phyloP scores from a whole-genome alignment of 257 asterid species.

The Nemophila menziesii region DNA sequence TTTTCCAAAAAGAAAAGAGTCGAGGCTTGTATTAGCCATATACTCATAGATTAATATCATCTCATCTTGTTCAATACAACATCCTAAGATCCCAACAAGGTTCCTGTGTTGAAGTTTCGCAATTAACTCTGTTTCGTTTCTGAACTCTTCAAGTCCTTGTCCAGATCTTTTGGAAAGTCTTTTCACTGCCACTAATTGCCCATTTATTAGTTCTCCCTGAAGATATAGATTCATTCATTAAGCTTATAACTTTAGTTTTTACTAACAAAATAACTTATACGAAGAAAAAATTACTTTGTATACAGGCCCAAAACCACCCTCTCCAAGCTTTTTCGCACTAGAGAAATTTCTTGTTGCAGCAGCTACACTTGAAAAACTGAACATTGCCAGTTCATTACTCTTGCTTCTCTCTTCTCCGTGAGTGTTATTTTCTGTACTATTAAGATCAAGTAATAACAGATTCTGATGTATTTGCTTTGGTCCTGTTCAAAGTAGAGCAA shows the following conservation, averaged over 20 bases:
- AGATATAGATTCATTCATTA: neutral
- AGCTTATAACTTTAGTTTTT: too few relatives aligned
- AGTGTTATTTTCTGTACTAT: too few relatives aligned
- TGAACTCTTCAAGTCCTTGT: conserved; percentile 1
- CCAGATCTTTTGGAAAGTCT: neutral
- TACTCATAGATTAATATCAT: neutral
- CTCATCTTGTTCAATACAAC: neutral
- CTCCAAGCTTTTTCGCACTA: conserved; percentile 20
- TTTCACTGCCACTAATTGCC: neutral
- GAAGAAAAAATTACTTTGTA: conserved; percentile 18
- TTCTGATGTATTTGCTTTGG: neutral
- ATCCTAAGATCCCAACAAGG: neutral
- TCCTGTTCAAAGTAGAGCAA: neutral
- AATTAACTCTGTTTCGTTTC: neutral
- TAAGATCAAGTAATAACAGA: neutral
- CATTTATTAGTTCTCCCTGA: neutral
- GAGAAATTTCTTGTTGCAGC: conserved; percentile 18
- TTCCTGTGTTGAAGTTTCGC: neutral
- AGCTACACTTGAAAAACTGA: conserved; percentile 11
- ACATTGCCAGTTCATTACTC: conserved; percentile 10
- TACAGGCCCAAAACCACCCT: conserved; percentile 34
- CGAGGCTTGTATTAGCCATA: neutral
- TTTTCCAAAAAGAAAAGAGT: neutral
- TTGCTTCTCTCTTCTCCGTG: too few relatives aligned
- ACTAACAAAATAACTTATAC: neutral